Evolutionary conservation across 2,329 filamentous ascomycete species (phyloP).

Genomic region (Pestalotiopsis sp.): DNA sequence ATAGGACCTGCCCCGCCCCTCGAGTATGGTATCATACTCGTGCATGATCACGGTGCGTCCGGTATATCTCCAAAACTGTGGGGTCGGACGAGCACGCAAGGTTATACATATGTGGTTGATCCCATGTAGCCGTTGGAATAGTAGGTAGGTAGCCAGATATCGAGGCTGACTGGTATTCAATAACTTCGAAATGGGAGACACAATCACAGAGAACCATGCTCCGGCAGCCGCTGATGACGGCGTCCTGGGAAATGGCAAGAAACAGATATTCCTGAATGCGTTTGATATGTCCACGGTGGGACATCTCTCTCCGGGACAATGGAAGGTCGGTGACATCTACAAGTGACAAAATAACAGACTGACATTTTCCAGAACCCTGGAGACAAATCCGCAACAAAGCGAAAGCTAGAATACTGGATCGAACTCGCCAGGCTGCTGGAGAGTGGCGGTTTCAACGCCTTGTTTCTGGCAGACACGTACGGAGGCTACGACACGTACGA

Average conservation of each 20-base stretch:
- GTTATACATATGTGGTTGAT: background rate
- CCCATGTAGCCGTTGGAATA: background rate
- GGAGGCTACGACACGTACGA: slow-evolving; percentile 67
- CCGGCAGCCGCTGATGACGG: background rate
- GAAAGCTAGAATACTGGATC: slow-evolving; percentile 64
- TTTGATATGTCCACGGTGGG: slow-evolving; percentile 69
- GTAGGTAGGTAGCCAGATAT: background rate
- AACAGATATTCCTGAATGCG: slow-evolving; percentile 63
- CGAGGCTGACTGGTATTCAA: background rate
- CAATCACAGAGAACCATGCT: background rate
- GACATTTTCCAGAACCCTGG: slow-evolving; percentile 52
- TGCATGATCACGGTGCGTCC: slow-evolving; percentile 1
- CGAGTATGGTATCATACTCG: background rate
- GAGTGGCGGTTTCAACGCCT: slow-evolving; percentile 62
- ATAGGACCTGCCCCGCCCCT: background rate
- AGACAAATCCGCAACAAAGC: slow-evolving; percentile 63
- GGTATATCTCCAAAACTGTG: background rate
- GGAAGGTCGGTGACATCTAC: slow-evolving; percentile 51
- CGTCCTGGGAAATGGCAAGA: slow-evolving; percentile 36
- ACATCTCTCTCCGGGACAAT: slow-evolving; percentile 67
- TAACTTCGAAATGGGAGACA: background rate
- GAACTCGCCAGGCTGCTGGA: slow-evolving; percentile 65
- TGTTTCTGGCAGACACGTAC: slow-evolving; percentile 69
- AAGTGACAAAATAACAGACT: background rate
- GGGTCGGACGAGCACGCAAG: background rate